These are phyloP conservation scores for Paramecium caudatum DNA, from an alignment of 73 alveolate species.

Conservation along the genomic window DNA sequence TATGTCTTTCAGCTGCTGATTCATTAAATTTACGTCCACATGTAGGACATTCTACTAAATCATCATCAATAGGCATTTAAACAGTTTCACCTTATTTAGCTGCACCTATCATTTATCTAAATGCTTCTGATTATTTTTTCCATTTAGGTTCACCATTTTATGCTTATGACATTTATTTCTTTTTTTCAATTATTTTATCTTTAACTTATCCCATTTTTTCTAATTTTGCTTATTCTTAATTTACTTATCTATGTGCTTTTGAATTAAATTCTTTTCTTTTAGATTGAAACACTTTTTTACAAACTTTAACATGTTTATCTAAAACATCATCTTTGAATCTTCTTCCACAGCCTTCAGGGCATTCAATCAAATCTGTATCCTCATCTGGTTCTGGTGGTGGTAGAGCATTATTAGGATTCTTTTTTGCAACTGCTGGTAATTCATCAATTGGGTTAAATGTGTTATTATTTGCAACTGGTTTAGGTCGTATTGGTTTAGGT, in stretches of 20 bases:
- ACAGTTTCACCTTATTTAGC: conserved; percentile 74
- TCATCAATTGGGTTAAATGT: conserved; percentile 64
- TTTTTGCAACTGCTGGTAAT: conserved; percentile 68
- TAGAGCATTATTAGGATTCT: background rate
- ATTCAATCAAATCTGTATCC: conserved; percentile 59
- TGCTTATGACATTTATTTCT: conserved; percentile 61
- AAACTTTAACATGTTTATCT: conserved; percentile 81
- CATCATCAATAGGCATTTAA: conserved; percentile 52
- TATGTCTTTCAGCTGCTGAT: conserved; percentile 85
- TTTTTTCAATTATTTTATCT: conserved; percentile 53
- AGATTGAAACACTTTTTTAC: conserved; percentile 86
- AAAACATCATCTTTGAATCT: conserved; percentile 79
- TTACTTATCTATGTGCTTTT: conserved; percentile 78
- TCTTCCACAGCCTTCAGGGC: conserved; percentile 85
- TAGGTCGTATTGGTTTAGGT: background rate
- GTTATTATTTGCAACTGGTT: background rate
- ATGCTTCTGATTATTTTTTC: conserved; percentile 77
- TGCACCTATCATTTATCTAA: conserved; percentile 75
- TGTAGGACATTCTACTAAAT: conserved; percentile 72
- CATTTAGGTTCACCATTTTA: conserved; percentile 73
- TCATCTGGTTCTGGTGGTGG: conserved; percentile 17
- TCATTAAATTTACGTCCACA: conserved; percentile 89
- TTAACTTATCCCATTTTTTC: conserved; percentile 62
- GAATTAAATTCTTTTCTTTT: conserved; percentile 85
- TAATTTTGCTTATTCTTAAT: conserved; percentile 66